Evolutionary conservation across 1,284 basidiomycete genomes (phyloP).

Genomic region (Vanrija pseudolonga): DNA sequence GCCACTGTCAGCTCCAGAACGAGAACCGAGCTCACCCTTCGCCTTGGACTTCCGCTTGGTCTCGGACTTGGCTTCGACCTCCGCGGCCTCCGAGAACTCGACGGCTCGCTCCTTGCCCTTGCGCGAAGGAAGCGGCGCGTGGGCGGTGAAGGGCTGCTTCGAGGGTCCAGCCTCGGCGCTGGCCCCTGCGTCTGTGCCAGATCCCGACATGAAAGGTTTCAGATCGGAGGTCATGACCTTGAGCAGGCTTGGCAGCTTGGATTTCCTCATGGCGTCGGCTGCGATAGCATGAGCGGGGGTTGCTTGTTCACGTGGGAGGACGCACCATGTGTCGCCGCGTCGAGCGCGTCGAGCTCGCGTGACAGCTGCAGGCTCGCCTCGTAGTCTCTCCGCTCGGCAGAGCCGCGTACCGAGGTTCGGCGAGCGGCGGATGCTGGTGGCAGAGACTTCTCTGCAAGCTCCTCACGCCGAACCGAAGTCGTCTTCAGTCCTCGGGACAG

Average conservation of each 20-base stretch:
- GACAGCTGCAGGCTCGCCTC: neutral
- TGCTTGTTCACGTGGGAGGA: rapidly evolving
- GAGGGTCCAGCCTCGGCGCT: neutral
- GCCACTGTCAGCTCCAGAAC: neutral
- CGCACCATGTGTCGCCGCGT: neutral
- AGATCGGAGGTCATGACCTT: conserved; percentile 7
- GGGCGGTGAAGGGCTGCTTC: neutral
- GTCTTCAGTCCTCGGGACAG: no score
- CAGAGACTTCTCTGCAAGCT: no score
- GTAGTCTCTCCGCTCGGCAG: neutral
- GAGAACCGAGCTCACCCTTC: neutral
- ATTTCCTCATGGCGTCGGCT: conserved; percentile 4
- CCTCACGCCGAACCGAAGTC: no score
- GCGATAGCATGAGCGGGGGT: neutral
- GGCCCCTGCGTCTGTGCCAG: neutral
- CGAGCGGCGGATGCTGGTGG: no score
- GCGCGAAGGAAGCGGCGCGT: neutral
- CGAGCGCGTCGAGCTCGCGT: neutral
- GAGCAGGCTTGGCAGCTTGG: conserved; percentile 19
- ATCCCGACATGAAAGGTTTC: no score
- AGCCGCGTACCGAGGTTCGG: no score
- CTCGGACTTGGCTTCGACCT: neutral
- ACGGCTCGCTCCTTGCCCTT: conserved; percentile 30
- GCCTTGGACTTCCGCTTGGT: neutral
- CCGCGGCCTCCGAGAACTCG: neutral